Evolutionary conservation across 345 rosid species (phyloP), one percentile per base, ranked within the genome.

Genomic region (Turritis glabra): DNA sequence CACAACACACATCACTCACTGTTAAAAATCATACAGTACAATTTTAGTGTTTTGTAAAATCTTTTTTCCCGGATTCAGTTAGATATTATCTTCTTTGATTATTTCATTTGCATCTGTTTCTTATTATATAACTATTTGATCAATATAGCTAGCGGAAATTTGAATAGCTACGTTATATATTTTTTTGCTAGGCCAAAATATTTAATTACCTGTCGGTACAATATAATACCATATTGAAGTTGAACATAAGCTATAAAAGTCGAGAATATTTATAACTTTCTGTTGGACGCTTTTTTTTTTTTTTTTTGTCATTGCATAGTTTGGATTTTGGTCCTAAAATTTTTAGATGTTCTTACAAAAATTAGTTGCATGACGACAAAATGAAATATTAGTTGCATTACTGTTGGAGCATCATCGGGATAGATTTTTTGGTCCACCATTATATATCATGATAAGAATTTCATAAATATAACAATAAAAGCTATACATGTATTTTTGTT

Each of bases 401-500:
- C 17, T 48, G 68, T 25, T 48, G 50, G 25, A 71, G 67, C 35
- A 58, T 58, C 66, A 27, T 32, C 5, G 17, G 9, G 10, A 25
- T 29, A 37, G 22, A 50, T 26, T 68, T 61, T 51, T 22, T 57
- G 76, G 68, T 50, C 76, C 60, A 58, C 47, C 44, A 11, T 22
- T 32, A n/a, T 70, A 55, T 55, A 33, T 58, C 30, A 66, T 66
- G 71, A 47, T 37, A 23, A 23, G 4, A 67, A 23, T 51, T 22
- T 23, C 35, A 37, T 52, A 11, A 2, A 52, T 15, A 37, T 51
- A 67, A 67, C n/a, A n/a, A n/a, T n/a, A n/a, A 33, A 58, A 32
- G 8, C 44, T 43, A 43, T 43, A 15, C 15, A 5, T 37, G n/a
- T 25, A 17, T 8, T 61, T 61, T 26, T 35, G 6, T 47, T 59